Percentiles rank a stretch among this genome's conserved stretches.
Conservation (phyloP, 2,329 filamentous ascomycete genomes). For the Fusarium caatingaense region DNA sequence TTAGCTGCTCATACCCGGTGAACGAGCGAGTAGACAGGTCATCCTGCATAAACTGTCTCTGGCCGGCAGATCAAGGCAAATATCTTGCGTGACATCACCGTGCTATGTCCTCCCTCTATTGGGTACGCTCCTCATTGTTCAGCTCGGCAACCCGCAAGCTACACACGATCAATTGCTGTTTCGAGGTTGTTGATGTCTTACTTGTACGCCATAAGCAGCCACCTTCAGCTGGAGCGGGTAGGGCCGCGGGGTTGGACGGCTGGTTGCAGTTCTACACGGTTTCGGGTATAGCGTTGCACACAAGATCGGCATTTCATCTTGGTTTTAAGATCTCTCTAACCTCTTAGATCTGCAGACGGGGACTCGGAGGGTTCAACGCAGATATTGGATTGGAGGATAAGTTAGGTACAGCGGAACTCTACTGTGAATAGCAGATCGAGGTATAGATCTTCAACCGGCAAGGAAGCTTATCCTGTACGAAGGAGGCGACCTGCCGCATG, state of each 20-base stretch:
- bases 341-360: too few species aligned
- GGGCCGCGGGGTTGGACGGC: background rate
- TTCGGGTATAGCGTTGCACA: background rate
- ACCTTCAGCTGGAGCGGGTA: background rate
- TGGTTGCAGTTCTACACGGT: background rate
- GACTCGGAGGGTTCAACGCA: too few species aligned
- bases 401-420: background rate
- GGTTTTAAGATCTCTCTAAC: background rate
- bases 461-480: too few species aligned
- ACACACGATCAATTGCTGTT: background rate
- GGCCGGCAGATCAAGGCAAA: background rate
- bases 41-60: background rate
- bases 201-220: background rate
- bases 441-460: too few species aligned
- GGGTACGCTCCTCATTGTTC: background rate
- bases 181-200: background rate
- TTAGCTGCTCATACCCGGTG: too few species aligned
- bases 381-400: background rate
- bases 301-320: background rate
- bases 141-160: background rate
- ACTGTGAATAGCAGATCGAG: too few species aligned
- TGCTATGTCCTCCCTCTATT: background rate
- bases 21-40: background rate
- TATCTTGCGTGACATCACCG: background rate
- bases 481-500: too few species aligned